phyloP scores from a whole-genome alignment of 495 filamentous ascomycete genomes.

The Darksidea phi region DNA sequence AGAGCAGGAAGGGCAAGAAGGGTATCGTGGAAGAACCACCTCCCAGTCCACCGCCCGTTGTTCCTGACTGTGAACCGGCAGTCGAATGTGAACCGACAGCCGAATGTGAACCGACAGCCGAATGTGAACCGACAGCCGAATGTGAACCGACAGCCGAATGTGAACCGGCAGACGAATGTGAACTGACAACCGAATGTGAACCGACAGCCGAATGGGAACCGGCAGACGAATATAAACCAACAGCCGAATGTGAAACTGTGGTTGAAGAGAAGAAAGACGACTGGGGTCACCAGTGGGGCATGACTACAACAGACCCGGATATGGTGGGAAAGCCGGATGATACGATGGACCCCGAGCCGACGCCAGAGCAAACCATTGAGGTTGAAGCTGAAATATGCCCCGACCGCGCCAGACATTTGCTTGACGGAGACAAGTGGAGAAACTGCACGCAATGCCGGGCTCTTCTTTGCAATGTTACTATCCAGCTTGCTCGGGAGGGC shows the following conservation, averaged over 20 bases:
- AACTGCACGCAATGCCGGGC: slow-evolving; percentile 5
- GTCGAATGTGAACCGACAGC: too few relatives aligned
- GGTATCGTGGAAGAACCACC: too few relatives aligned
- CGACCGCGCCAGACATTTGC: not conserved
- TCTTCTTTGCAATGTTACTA: slow-evolving; percentile 4
- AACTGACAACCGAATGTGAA: too few relatives aligned
- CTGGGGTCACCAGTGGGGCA: not conserved
- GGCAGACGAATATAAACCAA: too few relatives aligned
- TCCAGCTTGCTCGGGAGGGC: not conserved
- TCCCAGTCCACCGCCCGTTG: too few relatives aligned
- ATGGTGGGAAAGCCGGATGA: not conserved
- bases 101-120: too few relatives aligned
- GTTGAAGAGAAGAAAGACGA: not conserved
- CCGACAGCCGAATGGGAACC: too few relatives aligned
- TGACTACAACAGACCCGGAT: not conserved
- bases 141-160: too few relatives aligned
- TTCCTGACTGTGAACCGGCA: too few relatives aligned
- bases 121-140: too few relatives aligned
- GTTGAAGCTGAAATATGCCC: slow-evolving; percentile 1
- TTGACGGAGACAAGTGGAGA: slow-evolving; percentile 12
- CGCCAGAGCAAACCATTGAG: not conserved
- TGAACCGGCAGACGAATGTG: too few relatives aligned
- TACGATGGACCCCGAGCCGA: too few relatives aligned
- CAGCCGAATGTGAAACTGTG: not conserved
- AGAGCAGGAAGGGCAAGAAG: slow-evolving; percentile 2